Evolutionary conservation across 176 grass and related monocot genomes (phyloP), one percentile per base, ranked within the genome.

Genomic region (Bolboschoenus planiculmis): DNA sequence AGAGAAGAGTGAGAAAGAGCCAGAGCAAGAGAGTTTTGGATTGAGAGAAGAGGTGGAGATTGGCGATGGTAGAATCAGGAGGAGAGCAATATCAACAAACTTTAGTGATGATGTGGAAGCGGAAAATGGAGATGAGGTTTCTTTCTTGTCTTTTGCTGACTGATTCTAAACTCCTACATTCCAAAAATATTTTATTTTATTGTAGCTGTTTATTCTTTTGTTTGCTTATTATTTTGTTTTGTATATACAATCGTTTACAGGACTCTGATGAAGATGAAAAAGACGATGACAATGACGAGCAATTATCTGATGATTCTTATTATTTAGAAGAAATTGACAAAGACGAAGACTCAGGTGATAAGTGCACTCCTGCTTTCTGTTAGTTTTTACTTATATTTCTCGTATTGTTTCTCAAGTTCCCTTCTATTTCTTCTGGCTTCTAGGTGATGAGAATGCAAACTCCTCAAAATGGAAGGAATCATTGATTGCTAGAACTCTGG

Each of bases 401-500:
- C 14, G 36, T 81, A 60, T 61, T 61, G 56, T 15, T 81, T 59
- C 56, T 81, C 30, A 81, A 42, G 80, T 53, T 63, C 14, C 58
- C 64, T 72, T 85, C 4, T 80, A 77, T 26, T 68, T 80, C 84
- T 76, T 84, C 1, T 31, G 67, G 40, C 56, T 86, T 63, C 33
- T 67, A 99, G 96, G 88, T 51, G 84, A 84, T 59, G 89, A 93
- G 67, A 34, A 36, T 57, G 84, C 83, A 29, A 95, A 95, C 72
- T 83, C 87, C 73, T 91, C 92, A 7, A 99, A 95, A 62, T 99
- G 96, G 96, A 99, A 95, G 82, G 85, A 93, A 84, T 87, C 90
- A 40, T 85, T 98, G 78, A 82, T 95, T 83, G 89, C 65, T 34
- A 93, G 86, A 60, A 91, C 88, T 87, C 56, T 87, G 50, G 84